phyloP scores from a whole-genome alignment of 2,329 filamentous ascomycete genomes.

The Pseudogymnoascus sp. region DNA sequence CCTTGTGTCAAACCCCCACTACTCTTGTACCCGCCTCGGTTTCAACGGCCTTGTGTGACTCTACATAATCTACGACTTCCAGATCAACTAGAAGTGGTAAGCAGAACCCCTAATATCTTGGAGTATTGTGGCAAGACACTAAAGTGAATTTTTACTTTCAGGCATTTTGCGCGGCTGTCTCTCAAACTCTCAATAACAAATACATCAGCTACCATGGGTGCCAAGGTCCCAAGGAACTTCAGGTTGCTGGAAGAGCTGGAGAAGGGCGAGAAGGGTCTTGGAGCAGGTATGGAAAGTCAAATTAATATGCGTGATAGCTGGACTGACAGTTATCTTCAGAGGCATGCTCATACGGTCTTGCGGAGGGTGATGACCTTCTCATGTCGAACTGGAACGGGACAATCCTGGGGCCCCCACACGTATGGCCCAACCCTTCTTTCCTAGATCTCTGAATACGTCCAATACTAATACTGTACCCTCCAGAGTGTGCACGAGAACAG shows the following conservation, averaged over 20 bases:
- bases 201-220: constrained; percentile 31
- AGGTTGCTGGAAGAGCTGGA: constrained; percentile 94
- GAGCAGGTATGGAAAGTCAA: constrained; percentile 60
- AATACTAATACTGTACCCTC: background rate
- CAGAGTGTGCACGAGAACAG: constrained; percentile 96
- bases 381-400: constrained; percentile 99
- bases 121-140: background rate
- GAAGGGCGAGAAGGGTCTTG: constrained; percentile 96
- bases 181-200: background rate
- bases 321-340: constrained; percentile 45
- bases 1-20: constrained; percentile 9
- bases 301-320: background rate
- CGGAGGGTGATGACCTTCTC: constrained; percentile 86
- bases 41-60: constrained; percentile 8
- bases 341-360: constrained; percentile 93
- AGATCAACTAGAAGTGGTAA: background rate
- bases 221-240: constrained; percentile 92
- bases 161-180: background rate
- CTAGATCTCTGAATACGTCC: background rate
- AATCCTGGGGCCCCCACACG: constrained; percentile 92
- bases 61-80: background rate
- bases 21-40: constrained; percentile 8
- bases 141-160: background rate
- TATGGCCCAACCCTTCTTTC: constrained; percentile 43
- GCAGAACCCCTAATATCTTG: background rate